phyloP scores from a whole-genome alignment of 1,284 basidiomycete species.

The Cutaneotrichosporon cutaneum region DNA sequence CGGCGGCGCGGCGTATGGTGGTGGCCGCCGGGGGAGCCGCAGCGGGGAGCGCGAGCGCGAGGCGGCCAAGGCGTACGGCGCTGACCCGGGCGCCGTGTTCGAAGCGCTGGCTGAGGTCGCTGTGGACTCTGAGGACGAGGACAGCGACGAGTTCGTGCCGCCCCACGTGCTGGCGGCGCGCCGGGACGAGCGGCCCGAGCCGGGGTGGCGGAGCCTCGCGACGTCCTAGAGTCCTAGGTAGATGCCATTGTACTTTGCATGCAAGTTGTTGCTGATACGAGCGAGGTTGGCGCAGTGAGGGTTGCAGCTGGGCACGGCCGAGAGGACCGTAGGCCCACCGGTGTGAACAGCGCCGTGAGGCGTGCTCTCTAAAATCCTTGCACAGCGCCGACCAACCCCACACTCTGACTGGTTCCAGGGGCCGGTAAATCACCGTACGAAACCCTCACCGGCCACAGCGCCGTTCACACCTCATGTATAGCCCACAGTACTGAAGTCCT shows the following conservation, averaged over 20 bases:
- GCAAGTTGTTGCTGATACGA: too few relatives aligned
- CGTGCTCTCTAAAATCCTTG: too few relatives aligned
- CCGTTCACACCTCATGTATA: too few relatives aligned
- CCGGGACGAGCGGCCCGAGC: slow-evolving; percentile 25
- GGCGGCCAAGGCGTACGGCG: slow-evolving; percentile 32
- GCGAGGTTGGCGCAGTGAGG: too few relatives aligned
- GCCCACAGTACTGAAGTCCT: too few relatives aligned
- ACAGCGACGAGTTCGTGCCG: slow-evolving; percentile 38
- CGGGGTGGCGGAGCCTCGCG: slow-evolving; percentile 41
- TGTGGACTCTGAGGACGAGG: slow-evolving; percentile 28
- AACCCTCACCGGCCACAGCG: too few relatives aligned
- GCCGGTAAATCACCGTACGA: too few relatives aligned
- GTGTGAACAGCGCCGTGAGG: too few relatives aligned
- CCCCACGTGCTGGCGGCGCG: slow-evolving; percentile 43
- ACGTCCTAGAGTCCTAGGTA: neutral
- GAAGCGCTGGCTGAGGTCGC: slow-evolving; percentile 38
- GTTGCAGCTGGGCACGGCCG: too few relatives aligned
- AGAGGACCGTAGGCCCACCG: too few relatives aligned
- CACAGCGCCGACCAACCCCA: too few relatives aligned
- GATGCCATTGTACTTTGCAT: neutral
- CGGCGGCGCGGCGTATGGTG: neutral
- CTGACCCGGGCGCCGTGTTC: slow-evolving; percentile 46
- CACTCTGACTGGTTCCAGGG: too few relatives aligned
- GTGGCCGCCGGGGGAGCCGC: slow-evolving; percentile 22
- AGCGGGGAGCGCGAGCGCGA: slow-evolving; percentile 39